A percentile compares a stretch with the other conserved stretches of the same genome.
Conservation (phyloP, 352 stramenopile genomes). For the Elongisporangium anandrum region DNA sequence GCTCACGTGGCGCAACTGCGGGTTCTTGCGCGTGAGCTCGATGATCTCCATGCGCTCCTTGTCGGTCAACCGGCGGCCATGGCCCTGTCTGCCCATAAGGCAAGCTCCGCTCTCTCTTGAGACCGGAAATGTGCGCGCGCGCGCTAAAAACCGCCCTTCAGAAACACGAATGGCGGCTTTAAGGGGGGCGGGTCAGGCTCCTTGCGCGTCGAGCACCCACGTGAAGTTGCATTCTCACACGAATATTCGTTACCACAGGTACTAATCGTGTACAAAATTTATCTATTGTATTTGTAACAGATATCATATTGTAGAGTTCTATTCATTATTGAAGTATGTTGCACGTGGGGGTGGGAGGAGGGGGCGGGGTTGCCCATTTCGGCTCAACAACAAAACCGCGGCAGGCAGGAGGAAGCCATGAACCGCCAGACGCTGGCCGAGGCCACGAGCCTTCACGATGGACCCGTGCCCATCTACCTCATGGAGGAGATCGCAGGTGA, state of each 20-base stretch:
- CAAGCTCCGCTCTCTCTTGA: background rate
- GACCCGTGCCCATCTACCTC: conserved; percentile 73
- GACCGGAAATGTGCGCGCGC: background rate
- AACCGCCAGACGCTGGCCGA: conserved; percentile 77
- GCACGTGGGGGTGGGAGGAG: background rate
- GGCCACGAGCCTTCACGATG: conserved; percentile 82
- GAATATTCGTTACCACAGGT: background rate
- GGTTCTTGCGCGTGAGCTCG: conserved; percentile 38
- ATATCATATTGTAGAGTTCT: background rate
- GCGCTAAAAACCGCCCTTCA: background rate
- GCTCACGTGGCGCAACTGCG: conserved; percentile 41
- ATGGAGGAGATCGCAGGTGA: conserved; percentile 83
- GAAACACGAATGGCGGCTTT: background rate
- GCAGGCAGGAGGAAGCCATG: conserved; percentile 26
- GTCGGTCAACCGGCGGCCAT: conserved; percentile 45
- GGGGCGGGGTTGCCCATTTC: background rate
- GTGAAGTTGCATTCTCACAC: background rate
- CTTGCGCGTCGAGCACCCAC: background rate
- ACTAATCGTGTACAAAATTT: background rate
- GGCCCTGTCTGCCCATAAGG: conserved; percentile 32
- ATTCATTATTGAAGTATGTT: background rate
- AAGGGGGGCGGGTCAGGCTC: background rate
- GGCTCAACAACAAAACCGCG: conserved; percentile 1
- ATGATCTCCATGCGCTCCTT: conserved; percentile 65
- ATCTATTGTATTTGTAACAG: background rate